phyloP scores from a whole-genome alignment of 2,329 filamentous ascomycete species.

The Tolypocladium tropicale region DNA sequence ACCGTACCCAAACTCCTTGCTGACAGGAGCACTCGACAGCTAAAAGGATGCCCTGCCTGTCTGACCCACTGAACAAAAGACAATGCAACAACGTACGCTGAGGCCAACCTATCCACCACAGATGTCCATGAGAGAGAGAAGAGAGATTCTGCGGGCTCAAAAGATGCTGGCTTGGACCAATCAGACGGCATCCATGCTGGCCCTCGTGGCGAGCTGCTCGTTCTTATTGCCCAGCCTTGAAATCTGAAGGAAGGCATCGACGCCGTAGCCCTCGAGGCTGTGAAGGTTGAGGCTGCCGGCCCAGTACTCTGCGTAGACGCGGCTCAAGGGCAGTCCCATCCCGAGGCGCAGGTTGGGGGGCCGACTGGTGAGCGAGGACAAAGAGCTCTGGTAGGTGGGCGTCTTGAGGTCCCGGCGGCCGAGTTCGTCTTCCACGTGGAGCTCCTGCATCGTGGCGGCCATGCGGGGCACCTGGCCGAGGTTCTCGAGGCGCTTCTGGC shows the following conservation, averaged over 20 bases:
- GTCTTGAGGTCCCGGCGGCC: constrained; percentile 30
- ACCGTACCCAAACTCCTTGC: not conserved
- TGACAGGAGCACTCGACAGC: not conserved
- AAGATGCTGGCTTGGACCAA: no score
- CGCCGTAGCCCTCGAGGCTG: constrained; percentile 88
- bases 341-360: constrained; percentile 81
- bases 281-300: constrained; percentile 85
- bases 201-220: constrained; percentile 75
- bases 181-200: constrained; percentile 62
- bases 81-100: constrained; percentile 4
- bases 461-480: constrained; percentile 79
- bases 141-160: not conserved
- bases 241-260: constrained; percentile 92
- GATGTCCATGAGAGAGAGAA: not conserved
- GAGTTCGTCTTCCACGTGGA: constrained; percentile 42
- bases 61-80: not conserved
- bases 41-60: not conserved
- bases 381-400: constrained; percentile 45
- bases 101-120: not conserved
- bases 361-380: constrained; percentile 70
- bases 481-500: constrained; percentile 69
- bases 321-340: constrained; percentile 86
- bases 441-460: constrained; percentile 86
- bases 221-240: constrained; percentile 97
- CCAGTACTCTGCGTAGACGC: constrained; percentile 97